Evolutionary conservation across 2,329 filamentous ascomycete species (phyloP).

Genomic region (Xylariaceae sp.): DNA sequence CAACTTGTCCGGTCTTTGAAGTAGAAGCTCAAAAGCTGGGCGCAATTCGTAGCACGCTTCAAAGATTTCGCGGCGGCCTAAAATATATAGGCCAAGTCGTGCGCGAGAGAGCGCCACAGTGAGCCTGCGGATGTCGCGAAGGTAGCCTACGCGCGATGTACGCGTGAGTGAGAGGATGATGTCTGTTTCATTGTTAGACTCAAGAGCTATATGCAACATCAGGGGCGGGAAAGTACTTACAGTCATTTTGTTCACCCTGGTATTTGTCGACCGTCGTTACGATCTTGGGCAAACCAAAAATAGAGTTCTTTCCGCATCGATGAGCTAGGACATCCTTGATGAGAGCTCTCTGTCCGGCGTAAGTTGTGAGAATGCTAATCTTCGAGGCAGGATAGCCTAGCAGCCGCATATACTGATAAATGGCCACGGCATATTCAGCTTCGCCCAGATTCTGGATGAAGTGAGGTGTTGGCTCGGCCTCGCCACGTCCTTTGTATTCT

Average conservation of each 20-base stretch:
- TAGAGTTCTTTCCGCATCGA: slow-evolving; percentile 73
- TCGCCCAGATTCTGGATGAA: slow-evolving; percentile 97
- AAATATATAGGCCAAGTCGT: slow-evolving; percentile 83
- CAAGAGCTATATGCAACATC: neutral
- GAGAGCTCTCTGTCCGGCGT: slow-evolving; percentile 85
- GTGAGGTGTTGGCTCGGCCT: slow-evolving; percentile 85
- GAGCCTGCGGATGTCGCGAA: slow-evolving; percentile 87
- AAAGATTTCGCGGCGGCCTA: slow-evolving; percentile 84
- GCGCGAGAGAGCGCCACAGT: slow-evolving; percentile 94
- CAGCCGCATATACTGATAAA: slow-evolving; percentile 96
- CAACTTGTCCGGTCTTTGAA: slow-evolving; percentile 76
- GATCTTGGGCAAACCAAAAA: slow-evolving; percentile 85
- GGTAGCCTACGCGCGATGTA: slow-evolving; percentile 83
- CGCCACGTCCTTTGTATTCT: slow-evolving; percentile 86
- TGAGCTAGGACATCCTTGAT: slow-evolving; percentile 82
- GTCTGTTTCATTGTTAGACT: slow-evolving; percentile 46
- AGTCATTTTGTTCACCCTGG: slow-evolving; percentile 98
- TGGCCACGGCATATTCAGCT: slow-evolving; percentile 91
- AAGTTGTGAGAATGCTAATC: slow-evolving; percentile 89
- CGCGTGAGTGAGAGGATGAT: slow-evolving; percentile 90
- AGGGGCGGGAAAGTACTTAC: slow-evolving; percentile 50
- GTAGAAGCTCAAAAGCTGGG: slow-evolving; percentile 76
- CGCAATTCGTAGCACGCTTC: slow-evolving; percentile 84
- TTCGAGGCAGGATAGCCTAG: slow-evolving; percentile 81
- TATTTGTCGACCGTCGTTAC: slow-evolving; percentile 98